Evolutionary conservation across 2,329 filamentous ascomycete genomes (phyloP), one percentile per base, ranked within the genome.

Genomic region (Microcyclosporella mali): DNA sequence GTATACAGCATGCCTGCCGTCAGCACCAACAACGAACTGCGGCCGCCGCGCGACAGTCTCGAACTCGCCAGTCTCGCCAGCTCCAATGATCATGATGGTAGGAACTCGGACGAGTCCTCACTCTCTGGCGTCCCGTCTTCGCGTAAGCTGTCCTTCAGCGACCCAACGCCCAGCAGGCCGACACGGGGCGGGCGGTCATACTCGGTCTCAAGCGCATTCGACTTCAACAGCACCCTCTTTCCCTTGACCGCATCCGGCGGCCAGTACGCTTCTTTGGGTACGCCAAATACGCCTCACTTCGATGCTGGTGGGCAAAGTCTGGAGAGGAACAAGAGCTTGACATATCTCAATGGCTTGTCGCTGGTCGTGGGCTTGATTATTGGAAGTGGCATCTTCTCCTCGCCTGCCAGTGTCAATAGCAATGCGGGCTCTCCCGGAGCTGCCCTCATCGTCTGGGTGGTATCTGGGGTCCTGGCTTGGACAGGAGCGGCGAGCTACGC

Each of bases 41-140:
- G 46, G 12, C 49, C 70, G 10, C 70, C 79, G 49, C 86, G 92
- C 70, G 92, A 98, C 74, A 97, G 90, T 35, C 81, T 98, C 60
- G 92, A 98, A 72, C 84, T 98, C 45, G 92, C 89, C 47, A 95
- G 89, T 40, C 81, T 98, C 51, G 92, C 90, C 47, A 94, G 88
- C 49, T 89, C 85, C 29, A 88, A 53, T 41, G 41, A 58, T 44
- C 76, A 75, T 50, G 78, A 77, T 37, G 75, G 70, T 36, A 79
- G 83, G 35, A 71, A 76, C n/a, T 85, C 83, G 12, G 78, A 84
- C 43, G 73, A 73, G 31, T 95, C 88, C 28, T 84, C 81, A 2
- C 78, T 81, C 30, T 87, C 85, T n/a, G 90, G 87, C 57, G 46
- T 55, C 8, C 86, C 88, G 11, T 97, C 90, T n/a, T 95, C 90